Evolutionary conservation across 805 yeast species (phyloP), one percentile per base, ranked within the genome.

Genomic region (Allodekkera sacchari): DNA sequence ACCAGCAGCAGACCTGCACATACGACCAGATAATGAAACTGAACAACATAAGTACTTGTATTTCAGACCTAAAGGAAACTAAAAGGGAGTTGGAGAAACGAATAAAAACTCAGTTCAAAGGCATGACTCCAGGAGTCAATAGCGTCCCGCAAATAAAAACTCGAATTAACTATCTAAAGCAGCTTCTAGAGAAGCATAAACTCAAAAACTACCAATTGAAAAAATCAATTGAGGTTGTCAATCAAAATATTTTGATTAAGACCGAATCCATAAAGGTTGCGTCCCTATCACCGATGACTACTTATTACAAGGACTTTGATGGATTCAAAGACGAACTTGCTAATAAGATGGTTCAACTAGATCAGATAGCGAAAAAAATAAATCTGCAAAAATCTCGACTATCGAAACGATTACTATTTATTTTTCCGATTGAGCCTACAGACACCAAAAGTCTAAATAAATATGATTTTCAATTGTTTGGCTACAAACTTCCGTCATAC

Each of bases 21-120:
- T 64, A 55, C 39, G 68, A 63, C 34, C 60, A 57, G 18, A 50
- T 61, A 9, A 61, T 64, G 67, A 63, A 61, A 31, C 32, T 64
- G 36, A 61, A 61, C 30, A 62, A 62, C 19, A 40, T 59, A 10
- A 57, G 59, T 11, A 37, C 50, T 12, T 59, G 64, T 31, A 50
- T 61, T 8, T 47, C 51, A 19, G 70, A 64, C 31, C 32, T 61
- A 7, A 13, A 45, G 4, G 25, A 35, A 5, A 42, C 46, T 7
- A 50, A 45, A 16, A 31, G 25, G 12, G 35, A 32, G 6, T 30
- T 52, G 6, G 30, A 30, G 1, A 16, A 18, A 5, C 17, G 35
- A 25, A 36, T 40, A 12, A 11, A 33, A 3, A 17, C 20, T 1
- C 22, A 13, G 7, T 9, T 33, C 6, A 14, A 28, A 4, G 25